phyloP scores from a whole-genome alignment of 2,329 filamentous ascomycete species.

The Calonectria pseudoreteaudii region DNA sequence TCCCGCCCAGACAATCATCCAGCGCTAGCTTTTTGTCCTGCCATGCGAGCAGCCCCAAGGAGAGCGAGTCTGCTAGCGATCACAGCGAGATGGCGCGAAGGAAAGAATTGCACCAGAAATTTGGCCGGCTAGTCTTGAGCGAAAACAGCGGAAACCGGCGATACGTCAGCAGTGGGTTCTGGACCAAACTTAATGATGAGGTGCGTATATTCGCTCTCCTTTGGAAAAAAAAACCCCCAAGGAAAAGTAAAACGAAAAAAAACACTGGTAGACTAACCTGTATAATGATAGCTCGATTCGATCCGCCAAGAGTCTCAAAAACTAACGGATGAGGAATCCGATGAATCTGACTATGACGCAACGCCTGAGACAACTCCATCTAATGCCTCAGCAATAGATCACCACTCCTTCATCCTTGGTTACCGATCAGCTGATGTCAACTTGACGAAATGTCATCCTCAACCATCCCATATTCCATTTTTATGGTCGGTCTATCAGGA shows the following conservation, averaged over 20 bases:
- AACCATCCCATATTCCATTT: slow-evolving; percentile 72
- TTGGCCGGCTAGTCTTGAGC: slow-evolving; percentile 77
- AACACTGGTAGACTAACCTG: slow-evolving; percentile 16
- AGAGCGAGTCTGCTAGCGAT: slow-evolving; percentile 44
- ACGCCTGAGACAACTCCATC: slow-evolving; percentile 59
- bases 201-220: slow-evolving; percentile 52
- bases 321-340: slow-evolving; percentile 57
- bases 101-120: slow-evolving; percentile 57
- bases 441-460: slow-evolving; percentile 72
- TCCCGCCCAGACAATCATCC: slow-evolving; percentile 32
- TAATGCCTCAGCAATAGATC: slow-evolving; percentile 57
- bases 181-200: slow-evolving; percentile 81
- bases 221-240: background rate
- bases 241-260: background rate
- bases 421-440: slow-evolving; percentile 79
- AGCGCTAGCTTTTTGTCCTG: slow-evolving; percentile 15
- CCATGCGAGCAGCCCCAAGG: slow-evolving; percentile 37
- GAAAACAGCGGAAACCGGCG: slow-evolving; percentile 75
- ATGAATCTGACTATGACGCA: slow-evolving; percentile 72
- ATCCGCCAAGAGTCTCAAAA: slow-evolving; percentile 63
- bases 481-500: slow-evolving; percentile 80
- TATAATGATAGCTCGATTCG: slow-evolving; percentile 46
- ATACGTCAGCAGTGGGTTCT: slow-evolving; percentile 83
- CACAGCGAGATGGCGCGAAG: slow-evolving; percentile 49
- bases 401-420: slow-evolving; percentile 79